Evolutionary conservation across 495 filamentous ascomycete genomes (phyloP).

Genomic region (Xylaria intraflava): DNA sequence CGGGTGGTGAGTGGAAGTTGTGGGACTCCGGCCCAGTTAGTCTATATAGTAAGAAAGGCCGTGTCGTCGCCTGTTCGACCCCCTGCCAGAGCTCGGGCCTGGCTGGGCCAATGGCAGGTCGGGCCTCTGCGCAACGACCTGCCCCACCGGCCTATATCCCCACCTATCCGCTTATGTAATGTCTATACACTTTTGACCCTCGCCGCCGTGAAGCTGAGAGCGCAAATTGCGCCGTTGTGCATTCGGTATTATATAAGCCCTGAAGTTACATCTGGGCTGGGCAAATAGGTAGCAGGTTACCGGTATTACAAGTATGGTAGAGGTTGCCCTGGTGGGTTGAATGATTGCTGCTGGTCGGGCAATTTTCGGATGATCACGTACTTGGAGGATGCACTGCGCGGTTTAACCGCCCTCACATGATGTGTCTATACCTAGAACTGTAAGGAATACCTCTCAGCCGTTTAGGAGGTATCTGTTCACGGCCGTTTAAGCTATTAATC

Average conservation of each 20-base stretch:
- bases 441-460: no score
- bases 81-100: background rate
- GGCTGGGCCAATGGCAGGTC: background rate
- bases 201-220: background rate
- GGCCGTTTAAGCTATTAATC: no score
- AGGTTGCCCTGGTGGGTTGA: background rate
- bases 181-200: no score
- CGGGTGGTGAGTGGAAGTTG: constrained; percentile 5
- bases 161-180: background rate
- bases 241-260: background rate
- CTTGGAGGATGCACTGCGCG: no score
- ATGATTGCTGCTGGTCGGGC: no score
- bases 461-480: no score
- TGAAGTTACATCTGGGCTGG: background rate
- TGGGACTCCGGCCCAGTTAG: background rate
- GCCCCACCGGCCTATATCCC: background rate
- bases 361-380: no score
- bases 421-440: no score
- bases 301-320: background rate
- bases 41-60: no score
- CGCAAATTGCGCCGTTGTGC: background rate
- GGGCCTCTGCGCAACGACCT: background rate
- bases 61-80: constrained; percentile 7
- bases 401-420: no score
- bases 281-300: no score